A percentile compares a stretch with the other conserved stretches of the same genome.
Conservation (phyloP, 306 rosid species). For the Castanea sativa region DNA sequence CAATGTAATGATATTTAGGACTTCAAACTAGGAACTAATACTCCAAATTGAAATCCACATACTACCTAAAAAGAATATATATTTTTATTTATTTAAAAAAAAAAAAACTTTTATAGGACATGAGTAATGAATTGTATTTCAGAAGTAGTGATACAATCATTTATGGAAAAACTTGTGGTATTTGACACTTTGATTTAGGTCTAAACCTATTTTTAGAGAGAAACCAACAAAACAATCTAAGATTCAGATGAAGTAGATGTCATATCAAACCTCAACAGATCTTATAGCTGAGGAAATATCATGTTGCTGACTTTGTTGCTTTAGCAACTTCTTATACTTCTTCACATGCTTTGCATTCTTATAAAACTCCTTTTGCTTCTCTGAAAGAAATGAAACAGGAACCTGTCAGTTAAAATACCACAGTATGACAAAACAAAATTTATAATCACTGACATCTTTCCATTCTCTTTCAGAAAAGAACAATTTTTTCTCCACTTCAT, state of each 20-base stretch:
- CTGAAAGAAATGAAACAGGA: constrained; percentile 36
- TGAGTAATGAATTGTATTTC: neutral
- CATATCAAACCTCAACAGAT: constrained; percentile 44
- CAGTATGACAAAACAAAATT: neutral
- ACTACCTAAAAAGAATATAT: neutral
- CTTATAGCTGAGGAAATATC: constrained; percentile 18
- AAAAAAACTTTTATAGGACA: neutral
- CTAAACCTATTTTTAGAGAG: neutral
- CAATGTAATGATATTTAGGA: neutral
- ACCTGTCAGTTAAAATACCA: neutral
- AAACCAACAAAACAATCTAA: neutral
- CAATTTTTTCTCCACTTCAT: neutral
- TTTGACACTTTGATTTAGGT: neutral
- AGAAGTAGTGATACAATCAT: neutral
- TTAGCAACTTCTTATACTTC: constrained; percentile 68
- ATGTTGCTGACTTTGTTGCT: constrained; percentile 40
- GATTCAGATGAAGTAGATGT: neutral
- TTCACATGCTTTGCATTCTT: constrained; percentile 73
- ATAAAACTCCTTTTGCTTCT: constrained; percentile 70
- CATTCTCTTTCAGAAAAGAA: neutral
- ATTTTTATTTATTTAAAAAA: neutral
- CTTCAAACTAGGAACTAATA: neutral
- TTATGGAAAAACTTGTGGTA: neutral
- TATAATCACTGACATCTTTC: neutral
- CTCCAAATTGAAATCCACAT: neutral